phyloP scores from a whole-genome alignment of 2,329 filamentous ascomycete genomes.

The Drechslera avenae region DNA sequence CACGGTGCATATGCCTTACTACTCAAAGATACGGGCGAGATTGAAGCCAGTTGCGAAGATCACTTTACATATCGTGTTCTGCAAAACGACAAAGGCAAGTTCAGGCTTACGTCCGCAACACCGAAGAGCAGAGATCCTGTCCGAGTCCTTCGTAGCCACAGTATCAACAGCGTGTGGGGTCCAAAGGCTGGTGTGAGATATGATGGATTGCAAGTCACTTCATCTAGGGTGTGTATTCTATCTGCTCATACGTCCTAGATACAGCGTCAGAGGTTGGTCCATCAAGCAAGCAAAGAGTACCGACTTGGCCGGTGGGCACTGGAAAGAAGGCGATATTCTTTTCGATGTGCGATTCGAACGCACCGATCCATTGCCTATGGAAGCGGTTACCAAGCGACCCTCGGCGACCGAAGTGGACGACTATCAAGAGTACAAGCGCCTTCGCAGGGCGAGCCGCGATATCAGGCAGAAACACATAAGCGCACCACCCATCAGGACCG shows the following conservation, averaged over 20 bases:
- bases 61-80: slow-evolving; percentile 51
- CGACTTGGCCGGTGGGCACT: slow-evolving; percentile 18
- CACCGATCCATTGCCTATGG: slow-evolving; percentile 42
- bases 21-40: slow-evolving; percentile 49
- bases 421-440: slow-evolving; percentile 55
- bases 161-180: slow-evolving; percentile 51
- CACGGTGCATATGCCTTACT: slow-evolving; percentile 54
- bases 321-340: slow-evolving; percentile 35
- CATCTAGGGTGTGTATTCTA: too few species aligned
- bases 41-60: slow-evolving; percentile 41
- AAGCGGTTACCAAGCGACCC: slow-evolving; percentile 48
- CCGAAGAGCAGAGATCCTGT: slow-evolving; percentile 49
- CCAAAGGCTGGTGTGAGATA: slow-evolving; percentile 56
- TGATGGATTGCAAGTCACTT: slow-evolving; percentile 49
- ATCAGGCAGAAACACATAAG: slow-evolving; percentile 9
- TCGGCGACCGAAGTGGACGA: slow-evolving; percentile 54
- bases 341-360: slow-evolving; percentile 51
- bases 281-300: slow-evolving; percentile 36
- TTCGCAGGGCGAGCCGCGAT: slow-evolving; percentile 36
- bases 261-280: slow-evolving; percentile 48
- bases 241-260: too few species aligned
- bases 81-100: slow-evolving; percentile 50
- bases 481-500: background rate
- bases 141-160: slow-evolving; percentile 53
- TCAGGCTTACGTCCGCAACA: slow-evolving; percentile 51